Base-by-base conservation (phyloP, 2,329 filamentous ascomycete genomes). In the Alternaria postmessia region DNA sequence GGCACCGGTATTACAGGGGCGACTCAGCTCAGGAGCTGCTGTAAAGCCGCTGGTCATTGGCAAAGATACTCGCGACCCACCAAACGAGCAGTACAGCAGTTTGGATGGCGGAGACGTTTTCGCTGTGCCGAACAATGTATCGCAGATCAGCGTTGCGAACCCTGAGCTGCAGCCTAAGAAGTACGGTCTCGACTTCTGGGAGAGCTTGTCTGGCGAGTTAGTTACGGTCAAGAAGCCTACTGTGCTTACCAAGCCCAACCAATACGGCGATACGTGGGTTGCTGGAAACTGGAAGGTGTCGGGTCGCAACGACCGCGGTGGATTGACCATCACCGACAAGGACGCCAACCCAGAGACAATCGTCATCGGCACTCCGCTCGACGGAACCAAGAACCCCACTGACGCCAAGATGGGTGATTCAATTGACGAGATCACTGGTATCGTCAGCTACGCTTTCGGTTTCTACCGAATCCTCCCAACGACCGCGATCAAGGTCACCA, bases 101-200 rank as follows among this genome's bases (percentile, higher is more conserved):
- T 81, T 92, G 2, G 90, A 92, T 64, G 79, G 81, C n/a, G 88
- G 88, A 11, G 86, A 89, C 72, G 80, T 91, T 38, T 90, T 90
- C 62, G 84, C 79, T 1, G 79, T 90, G 5, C 89, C 90, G 11
- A 90, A 90, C 70, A 89, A 87, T 61, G 79, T 80, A 39, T 84
- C 80, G 62, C 82, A 83, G 65, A 72, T 92, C 39, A 89, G 88
- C 2, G 79, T 75, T 6, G 79, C 73, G 34, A 91, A 92, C 72
- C 89, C 89, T 0, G 79, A 80, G 14, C 82, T 92, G 39, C 75
- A 89, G 61, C 89, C 89, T 2, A 78, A 79, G 22, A 78, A 80
- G 42, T 92, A 88, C 69, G 90, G 89, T 3, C 80, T 92, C 30
- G 90, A 92, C 74, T 92, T 91, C 72, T 92, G 89, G 90, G 88